Evolutionary conservation across 1,284 basidiomycete species (phyloP).

Genomic region (Heterobasidion annosum): DNA sequence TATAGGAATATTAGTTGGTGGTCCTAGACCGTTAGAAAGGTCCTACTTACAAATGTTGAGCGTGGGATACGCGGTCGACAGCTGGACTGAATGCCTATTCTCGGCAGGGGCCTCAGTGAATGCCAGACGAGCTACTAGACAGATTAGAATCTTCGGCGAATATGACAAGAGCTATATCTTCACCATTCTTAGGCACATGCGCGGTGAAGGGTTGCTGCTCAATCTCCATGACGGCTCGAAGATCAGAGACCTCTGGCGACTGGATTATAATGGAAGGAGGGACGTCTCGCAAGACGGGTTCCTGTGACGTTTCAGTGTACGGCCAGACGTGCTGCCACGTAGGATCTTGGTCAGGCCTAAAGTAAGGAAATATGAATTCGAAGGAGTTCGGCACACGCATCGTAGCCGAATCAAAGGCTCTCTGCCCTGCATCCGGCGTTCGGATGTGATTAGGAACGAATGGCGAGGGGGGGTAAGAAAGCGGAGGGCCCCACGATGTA

Average conservation of each 20-base stretch:
- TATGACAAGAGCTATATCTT: not conserved
- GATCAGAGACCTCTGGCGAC: not conserved
- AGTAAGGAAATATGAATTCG: conserved; percentile 20
- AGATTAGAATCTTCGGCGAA: not conserved
- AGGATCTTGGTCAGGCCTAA: conserved; percentile 3
- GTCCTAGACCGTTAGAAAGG: not conserved
- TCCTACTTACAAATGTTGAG: conserved; percentile 19
- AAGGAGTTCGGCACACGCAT: not conserved
- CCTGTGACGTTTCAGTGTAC: too few species aligned
- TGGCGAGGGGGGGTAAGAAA: conserved; percentile 11
- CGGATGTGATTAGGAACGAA: conserved; percentile 24
- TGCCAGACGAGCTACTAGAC: not conserved
- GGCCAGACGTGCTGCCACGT: conserved; percentile 9
- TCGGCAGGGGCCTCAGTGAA: not conserved
- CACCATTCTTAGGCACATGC: not conserved
- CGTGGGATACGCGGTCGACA: conserved; percentile 14
- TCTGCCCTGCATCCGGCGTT: conserved; percentile 8
- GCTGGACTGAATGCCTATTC: not conserved
- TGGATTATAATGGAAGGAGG: not conserved
- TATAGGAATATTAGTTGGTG: not conserved
- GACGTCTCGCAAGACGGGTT: not conserved
- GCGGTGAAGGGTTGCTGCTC: not conserved
- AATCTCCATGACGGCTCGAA: not conserved
- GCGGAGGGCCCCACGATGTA: conserved; percentile 11
- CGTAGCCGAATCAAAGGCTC: not conserved